Evolutionary conservation across 345 rosid species (phyloP).

Genomic region (Erucastrum elatum): DNA sequence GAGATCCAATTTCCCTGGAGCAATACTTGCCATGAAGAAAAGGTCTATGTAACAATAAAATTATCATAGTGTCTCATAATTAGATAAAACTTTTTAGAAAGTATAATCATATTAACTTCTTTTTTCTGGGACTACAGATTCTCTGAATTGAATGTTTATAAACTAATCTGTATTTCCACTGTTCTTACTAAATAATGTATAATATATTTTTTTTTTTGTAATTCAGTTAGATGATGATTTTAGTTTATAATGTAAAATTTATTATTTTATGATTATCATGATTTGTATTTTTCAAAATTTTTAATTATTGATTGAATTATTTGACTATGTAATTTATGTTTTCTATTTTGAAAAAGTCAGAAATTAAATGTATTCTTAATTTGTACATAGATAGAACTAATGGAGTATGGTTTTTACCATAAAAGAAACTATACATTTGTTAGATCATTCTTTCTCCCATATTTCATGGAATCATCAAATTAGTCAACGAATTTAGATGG

Average conservation of each 20-base stretch:
- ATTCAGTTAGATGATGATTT: too few relatives aligned
- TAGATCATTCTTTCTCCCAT: too few relatives aligned
- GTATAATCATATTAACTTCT: not conserved
- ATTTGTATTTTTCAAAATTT: too few relatives aligned
- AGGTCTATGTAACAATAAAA: not conserved
- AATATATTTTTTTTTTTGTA: not conserved
- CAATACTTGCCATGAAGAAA: not conserved
- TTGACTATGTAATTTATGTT: not conserved
- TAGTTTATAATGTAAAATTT: too few relatives aligned
- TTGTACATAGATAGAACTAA: not conserved
- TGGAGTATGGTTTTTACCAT: not conserved
- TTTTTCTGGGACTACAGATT: not conserved
- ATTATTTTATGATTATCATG: too few relatives aligned
- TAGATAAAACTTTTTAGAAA: not conserved
- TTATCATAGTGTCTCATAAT: not conserved
- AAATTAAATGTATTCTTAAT: not conserved
- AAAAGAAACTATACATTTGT: not conserved
- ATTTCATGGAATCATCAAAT: too few relatives aligned
- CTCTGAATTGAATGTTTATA: conserved; percentile 13
- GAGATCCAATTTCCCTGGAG: not conserved
- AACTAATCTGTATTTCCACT: not conserved
- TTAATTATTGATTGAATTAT: too few relatives aligned
- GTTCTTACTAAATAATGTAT: not conserved
- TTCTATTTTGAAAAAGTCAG: not conserved
- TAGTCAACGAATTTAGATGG: too few relatives aligned